Base-by-base conservation (phyloP, 208 protist species). In the Leishmania major region DNA sequence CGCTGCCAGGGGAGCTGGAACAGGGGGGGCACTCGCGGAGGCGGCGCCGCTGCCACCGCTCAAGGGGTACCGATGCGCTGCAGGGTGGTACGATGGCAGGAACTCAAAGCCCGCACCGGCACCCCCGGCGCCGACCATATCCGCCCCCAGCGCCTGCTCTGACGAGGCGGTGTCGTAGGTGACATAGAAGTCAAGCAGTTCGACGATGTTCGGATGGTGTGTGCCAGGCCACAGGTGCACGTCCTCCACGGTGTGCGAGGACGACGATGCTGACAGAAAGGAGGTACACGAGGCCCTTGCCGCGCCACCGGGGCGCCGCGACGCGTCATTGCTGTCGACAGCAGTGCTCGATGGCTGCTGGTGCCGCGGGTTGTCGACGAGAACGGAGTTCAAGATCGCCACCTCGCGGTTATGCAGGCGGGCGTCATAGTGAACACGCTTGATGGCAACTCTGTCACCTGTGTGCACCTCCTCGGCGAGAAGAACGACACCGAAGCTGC, bases 361-460 rank as follows among this genome's bases (percentile, higher is more conserved):
- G 17, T 66, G 43, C 19, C 51, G 40, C 25, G 57, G 37, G 4
- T 45, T 69, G 28, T 85, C 81, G 2, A 83, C 80, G 19, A 93
- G 85, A 49, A 92, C 77, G 60, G 97, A 87, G n/a, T 96, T 91
- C 93, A 99, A 98, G 28, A 99, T 99, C 70, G 96, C 82, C 22
- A 99, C 90, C 86, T 99, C 99, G 70, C 99, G 93, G 85, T 99
- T 99, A 87, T 99, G 99, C 77, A 99, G 98, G n/a, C 98, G 88
- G 45, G 95, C 90, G 86, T 99, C 99, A 84, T 99, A 96, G 59
- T 99, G 90, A 45, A 99, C 99, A 78, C 98, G 99, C 84, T 99
- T 99, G 76, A 99, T 98, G 62, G 99, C 99, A 25, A 99, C 98
- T 25, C 89, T 77, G 69, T 98, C 91, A 53, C 93, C 92, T 13